Percentiles rank a stretch among this genome's conserved stretches.
Evolutionary conservation across 139 green algal species (phyloP).

Genomic region (Ulvella scutata): DNA sequence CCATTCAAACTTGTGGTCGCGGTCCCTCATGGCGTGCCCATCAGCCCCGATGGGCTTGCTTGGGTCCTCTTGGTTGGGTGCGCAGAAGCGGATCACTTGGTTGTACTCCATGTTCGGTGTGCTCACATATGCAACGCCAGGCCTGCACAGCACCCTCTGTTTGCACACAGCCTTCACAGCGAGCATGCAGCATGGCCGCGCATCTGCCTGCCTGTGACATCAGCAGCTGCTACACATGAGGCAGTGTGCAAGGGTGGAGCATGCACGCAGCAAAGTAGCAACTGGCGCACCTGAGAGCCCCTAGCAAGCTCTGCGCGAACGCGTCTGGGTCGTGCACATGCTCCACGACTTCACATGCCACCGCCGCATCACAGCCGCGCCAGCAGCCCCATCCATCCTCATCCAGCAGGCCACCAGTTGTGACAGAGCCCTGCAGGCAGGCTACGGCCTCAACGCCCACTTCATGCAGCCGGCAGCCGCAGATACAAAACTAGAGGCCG

Average conservation of each 20-base stretch:
- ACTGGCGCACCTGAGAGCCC: not conserved
- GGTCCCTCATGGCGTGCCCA: slow-evolving; percentile 26
- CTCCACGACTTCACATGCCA: slow-evolving; percentile 45
- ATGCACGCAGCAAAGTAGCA: not conserved
- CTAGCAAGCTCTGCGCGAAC: slow-evolving; percentile 7
- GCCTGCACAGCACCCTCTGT: slow-evolving; percentile 7
- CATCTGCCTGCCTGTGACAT: not conserved
- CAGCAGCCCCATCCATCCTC: slow-evolving; percentile 17
- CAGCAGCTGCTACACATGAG: not conserved
- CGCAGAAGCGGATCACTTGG: slow-evolving; percentile 8
- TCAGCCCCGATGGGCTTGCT: slow-evolving; percentile 13
- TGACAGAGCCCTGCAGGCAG: slow-evolving; percentile 3
- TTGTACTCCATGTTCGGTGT: slow-evolving; percentile 63
- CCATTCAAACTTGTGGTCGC: slow-evolving; percentile 54
- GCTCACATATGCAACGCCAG: slow-evolving; percentile 28
- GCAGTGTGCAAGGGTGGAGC: not conserved
- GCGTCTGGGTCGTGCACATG: slow-evolving; percentile 35
- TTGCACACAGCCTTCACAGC: not conserved
- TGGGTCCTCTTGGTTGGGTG: not conserved
- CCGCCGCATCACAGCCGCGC: slow-evolving; percentile 19
- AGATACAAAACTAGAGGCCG: not conserved
- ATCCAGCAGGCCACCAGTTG: not conserved
- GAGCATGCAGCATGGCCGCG: not conserved
- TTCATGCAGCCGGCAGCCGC: not conserved
- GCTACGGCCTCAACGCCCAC: too few relatives aligned